Conservation (phyloP, 164 flowering plant genomes). For the Akebia trifoliata region DNA sequence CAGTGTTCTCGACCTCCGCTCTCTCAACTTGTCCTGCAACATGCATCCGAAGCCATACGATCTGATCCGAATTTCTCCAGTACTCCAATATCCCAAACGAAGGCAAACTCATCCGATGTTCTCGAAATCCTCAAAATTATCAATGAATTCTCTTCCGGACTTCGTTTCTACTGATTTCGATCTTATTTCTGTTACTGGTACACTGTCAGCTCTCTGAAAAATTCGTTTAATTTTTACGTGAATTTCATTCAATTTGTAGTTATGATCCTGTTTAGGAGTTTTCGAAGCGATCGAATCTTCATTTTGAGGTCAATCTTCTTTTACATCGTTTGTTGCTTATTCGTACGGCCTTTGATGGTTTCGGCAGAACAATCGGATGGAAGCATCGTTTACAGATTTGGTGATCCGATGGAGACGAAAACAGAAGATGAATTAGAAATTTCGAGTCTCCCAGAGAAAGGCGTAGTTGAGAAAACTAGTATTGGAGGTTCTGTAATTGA, state of each 20-base stretch:
- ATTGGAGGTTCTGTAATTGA: background rate
- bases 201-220: background rate
- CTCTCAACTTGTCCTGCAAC: conserved; percentile 2
- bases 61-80: background rate
- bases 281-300: conserved; percentile 3
- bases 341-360: conserved; percentile 12
- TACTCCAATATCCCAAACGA: conserved; percentile 2
- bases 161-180: background rate
- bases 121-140: background rate
- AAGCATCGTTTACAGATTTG: conserved; percentile 18
- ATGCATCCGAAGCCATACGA: conserved; percentile 2
- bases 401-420: conserved; percentile 5
- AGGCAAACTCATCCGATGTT: conserved; percentile 4
- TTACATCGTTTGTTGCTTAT: conserved; percentile 2
- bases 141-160: background rate
- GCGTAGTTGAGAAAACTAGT: background rate
- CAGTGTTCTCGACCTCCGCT: conserved; percentile 1
- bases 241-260: background rate
- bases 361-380: conserved; percentile 23
- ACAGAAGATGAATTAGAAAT: background rate
- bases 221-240: background rate
- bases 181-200: conserved; percentile 18
- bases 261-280: background rate
- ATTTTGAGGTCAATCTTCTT: conserved; percentile 8
- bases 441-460: background rate